Base-by-base conservation (phyloP, 495 filamentous ascomycete genomes). In the Daldinia grandis region DNA sequence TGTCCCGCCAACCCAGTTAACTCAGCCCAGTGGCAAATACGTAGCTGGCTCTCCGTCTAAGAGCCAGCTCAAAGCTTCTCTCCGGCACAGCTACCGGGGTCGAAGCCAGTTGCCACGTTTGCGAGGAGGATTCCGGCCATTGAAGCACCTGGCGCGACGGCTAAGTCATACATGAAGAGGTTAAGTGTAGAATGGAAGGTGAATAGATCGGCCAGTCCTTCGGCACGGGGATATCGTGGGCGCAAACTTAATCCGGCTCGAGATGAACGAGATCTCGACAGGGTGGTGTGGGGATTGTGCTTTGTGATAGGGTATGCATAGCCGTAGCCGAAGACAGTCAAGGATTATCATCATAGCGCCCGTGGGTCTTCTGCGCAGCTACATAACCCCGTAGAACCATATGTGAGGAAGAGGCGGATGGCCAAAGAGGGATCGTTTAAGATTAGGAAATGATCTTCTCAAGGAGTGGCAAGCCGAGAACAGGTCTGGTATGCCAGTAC, bases 221-320 rank as follows among this genome's bases (percentile, higher is more conserved):
- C 66, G 54, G 10, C 77, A 79, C 57, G 47, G 30, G 8, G 74
- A 78, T 8, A 58, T 78, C 50, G 72, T 78, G 3, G 62, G 38
- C n/a, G 72, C 74, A 28, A 55, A 58, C 1, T 54, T 69, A 47
- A 69, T 79, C 30, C 55, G 49, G 42, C 75, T 79, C 61, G 68
- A 75, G 30, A 79, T 79, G 77, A 76, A 72, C 33, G 55, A 71
- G 9, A 67, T 68, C 12, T 73, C 73, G 5, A 77, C 75, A 15
- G 37, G 19, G 10, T 78, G 75, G 75, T 75, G 70, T 42, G 67
- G 61, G 35, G 49, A 49, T 42, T 66, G 70, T 2, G 57, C 60
- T 35, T 24, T 61, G 42, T 73, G 57, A 65, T 64, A 40, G 5
- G 7, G 8, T 24, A 42, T n/a, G 19, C 38, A 40, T 14, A 35